Percentiles rank a stretch among this genome's conserved stretches.
Evolutionary conservation across 805 yeast species (phyloP).

Genomic region (Yamadazyma kitorensis): DNA sequence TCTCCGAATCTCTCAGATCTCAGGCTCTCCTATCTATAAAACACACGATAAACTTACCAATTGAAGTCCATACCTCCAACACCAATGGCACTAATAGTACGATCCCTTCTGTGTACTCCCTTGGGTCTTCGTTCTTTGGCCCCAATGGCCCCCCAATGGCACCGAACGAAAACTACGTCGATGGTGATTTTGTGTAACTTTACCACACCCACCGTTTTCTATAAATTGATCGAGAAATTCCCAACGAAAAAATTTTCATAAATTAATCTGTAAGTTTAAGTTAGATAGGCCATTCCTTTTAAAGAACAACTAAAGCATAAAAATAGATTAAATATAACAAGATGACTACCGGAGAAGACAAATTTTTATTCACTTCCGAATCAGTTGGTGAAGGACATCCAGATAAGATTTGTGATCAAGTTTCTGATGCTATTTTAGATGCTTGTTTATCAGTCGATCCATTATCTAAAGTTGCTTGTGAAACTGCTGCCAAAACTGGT

Average conservation of each 20-base stretch:
- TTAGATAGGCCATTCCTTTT: too few species aligned
- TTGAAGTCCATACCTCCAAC: too few species aligned
- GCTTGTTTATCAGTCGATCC: conserved; percentile 97
- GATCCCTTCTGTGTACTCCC: too few species aligned
- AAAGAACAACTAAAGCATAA: conserved; percentile 2
- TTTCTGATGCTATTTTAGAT: conserved; percentile 95
- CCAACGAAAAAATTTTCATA: neutral
- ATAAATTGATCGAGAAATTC: neutral
- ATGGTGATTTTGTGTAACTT: too few species aligned
- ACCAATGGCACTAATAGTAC: too few species aligned
- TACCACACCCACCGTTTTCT: too few species aligned
- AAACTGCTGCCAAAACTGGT: conserved; percentile 98
- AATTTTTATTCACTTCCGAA: conserved; percentile 74
- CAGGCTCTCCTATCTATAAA: too few species aligned
- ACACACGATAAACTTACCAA: too few species aligned
- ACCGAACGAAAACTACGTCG: too few species aligned
- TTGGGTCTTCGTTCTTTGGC: too few species aligned
- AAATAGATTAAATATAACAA: neutral
- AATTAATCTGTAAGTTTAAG: neutral
- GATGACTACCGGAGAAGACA: conserved; percentile 20
- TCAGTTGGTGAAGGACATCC: conserved; percentile 96
- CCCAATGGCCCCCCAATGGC: too few species aligned
- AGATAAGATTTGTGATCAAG: conserved; percentile 97
- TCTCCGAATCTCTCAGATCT: too few species aligned
- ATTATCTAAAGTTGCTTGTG: conserved; percentile 98